Conservation (phyloP, 2,329 filamentous ascomycete genomes). For the Aspergillus ruber region DNA sequence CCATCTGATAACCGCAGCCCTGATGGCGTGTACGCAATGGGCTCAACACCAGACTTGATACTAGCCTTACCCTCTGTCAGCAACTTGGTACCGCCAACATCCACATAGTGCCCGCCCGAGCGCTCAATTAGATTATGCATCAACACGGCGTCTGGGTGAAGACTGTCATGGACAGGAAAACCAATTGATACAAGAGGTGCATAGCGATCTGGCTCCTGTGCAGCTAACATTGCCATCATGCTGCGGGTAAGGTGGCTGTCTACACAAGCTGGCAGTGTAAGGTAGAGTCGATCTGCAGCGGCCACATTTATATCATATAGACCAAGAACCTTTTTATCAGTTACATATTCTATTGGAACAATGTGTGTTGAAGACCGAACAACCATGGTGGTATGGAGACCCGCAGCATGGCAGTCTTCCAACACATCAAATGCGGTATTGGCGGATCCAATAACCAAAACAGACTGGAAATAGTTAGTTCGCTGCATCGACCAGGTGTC, state of each 20-base stretch:
- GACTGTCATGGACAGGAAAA: slow-evolving; percentile 33
- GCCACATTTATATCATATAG: slow-evolving; percentile 22
- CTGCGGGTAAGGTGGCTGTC: slow-evolving; percentile 8
- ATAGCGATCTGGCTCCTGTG: slow-evolving; percentile 31
- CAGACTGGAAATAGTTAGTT: slow-evolving; percentile 21
- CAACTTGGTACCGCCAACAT: slow-evolving; percentile 30
- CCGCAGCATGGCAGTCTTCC: slow-evolving; percentile 40
- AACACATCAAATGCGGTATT: slow-evolving; percentile 45
- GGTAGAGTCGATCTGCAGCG: slow-evolving; percentile 5
- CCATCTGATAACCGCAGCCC: slow-evolving; percentile 32
- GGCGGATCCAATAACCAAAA: slow-evolving; percentile 41
- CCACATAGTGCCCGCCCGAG: slow-evolving; percentile 38
- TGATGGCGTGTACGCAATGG: slow-evolving; percentile 23
- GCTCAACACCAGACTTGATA: slow-evolving; percentile 25
- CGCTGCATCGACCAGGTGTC: background rate
- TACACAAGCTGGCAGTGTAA: slow-evolving; percentile 6
- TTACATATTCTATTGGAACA: slow-evolving; percentile 16
- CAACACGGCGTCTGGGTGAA: slow-evolving; percentile 13
- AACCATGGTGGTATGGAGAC: slow-evolving; percentile 40
- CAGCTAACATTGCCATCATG: slow-evolving; percentile 19
- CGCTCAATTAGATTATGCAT: slow-evolving; percentile 30
- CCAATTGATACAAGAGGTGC: slow-evolving; percentile 24
- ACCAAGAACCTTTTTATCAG: slow-evolving; percentile 13
- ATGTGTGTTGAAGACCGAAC: slow-evolving; percentile 38
- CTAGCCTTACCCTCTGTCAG: slow-evolving; percentile 26